Evolutionary conservation across 176 grass and related monocot genomes (phyloP), one percentile per base, ranked within the genome.

Genomic region (Chloris gayana): DNA sequence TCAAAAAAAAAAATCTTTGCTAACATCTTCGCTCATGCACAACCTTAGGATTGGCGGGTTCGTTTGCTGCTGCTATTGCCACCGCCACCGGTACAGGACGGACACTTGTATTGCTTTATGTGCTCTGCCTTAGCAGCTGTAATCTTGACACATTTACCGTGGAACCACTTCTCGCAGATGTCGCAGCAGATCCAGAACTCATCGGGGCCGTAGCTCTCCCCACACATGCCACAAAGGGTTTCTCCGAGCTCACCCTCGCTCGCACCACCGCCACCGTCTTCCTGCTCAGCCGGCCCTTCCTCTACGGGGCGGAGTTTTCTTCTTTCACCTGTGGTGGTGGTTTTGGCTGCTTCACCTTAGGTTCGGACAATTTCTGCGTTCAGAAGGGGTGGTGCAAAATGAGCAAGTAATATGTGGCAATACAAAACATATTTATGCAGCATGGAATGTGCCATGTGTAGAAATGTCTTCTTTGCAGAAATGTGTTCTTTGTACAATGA

Each of bases 131-230:
- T 92, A 33, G 96, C 96, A 7, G 96, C 92, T 41, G 96, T 95
- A 72, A 99, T 90, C 82, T 93, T 99, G 78, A 99, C 96, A 3
- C 92, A 95, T 82, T 95, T 99, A 19, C 96, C 96, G 35, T 99
- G 96, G 77, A 93, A 99, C 96, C 96, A 99, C 50, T 91, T 93
- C 86, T 99, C 96, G 37, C 96, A 99, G 67, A 99, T 84, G 84
- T 99, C 96, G 17, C 96, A 99, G 73, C 96, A 93, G 35, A 99
- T 99, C 96, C 96, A 99, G 76, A 99, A 99, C 79, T 99, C 96
- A 22, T 99, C 90, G 19, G 90, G 74, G 22, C 86, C 96, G 66
- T 99, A 95, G 58, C 85, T 95, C 10, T 99, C 96, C 15, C 91
- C 93, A 11, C 96, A 99, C 2, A 92, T 88, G 2, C 96, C 96